Base-by-base conservation (phyloP, 495 filamentous ascomycete genomes). In the Immersiella caudata region DNA sequence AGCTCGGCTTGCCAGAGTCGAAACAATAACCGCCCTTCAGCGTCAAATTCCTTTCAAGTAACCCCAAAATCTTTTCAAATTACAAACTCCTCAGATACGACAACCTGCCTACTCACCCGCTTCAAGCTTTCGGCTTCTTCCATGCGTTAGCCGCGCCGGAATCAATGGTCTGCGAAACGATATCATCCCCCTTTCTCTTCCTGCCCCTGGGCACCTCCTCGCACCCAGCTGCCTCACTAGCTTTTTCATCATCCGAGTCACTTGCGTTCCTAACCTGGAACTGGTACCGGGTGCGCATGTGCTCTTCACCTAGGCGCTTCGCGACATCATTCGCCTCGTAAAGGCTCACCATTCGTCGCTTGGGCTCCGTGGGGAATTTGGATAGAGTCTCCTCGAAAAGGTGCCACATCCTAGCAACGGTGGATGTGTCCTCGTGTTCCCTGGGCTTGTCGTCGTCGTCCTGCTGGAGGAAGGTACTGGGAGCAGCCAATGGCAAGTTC, bases 321-420 rank as follows among this genome's bases (percentile, higher is more conserved):
- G 89, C 86, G 8, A 92, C 89, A 70, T 91, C 88, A 67, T 91
- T 92, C 11, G 90, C 90, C 71, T 92, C 89, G 68, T 85, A 81
- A 67, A 93, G 75, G 64, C 81, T 89, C 27, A 93, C 89, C 9
- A 93, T 79, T 49, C 80, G 83, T 56, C 90, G 79, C 79, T 88
- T 90, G 29, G 67, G 60, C 24, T 61, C 64, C 14, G 35, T 54
- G 50, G 61, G 6, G 33, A 58, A 64, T 21, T 56, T 73, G 64
- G 55, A 70, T 62, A 27, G 78, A 55, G 52, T 65, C 24, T 79
- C 74, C 58, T 70, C 66, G 66, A 76, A 69, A 1, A 79, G 36
- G 8, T 70, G 69, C 78, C 80, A 83, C 18, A 62, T 70, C 12
- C 59, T 65, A 35, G 69, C 69, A 1, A 62, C 35, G 20, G 69